A percentile compares a stretch with the other conserved stretches of the same genome.
Evolutionary conservation across 129 eudicot species (phyloP).

Genomic region (Centrapalus pauciflorus): DNA sequence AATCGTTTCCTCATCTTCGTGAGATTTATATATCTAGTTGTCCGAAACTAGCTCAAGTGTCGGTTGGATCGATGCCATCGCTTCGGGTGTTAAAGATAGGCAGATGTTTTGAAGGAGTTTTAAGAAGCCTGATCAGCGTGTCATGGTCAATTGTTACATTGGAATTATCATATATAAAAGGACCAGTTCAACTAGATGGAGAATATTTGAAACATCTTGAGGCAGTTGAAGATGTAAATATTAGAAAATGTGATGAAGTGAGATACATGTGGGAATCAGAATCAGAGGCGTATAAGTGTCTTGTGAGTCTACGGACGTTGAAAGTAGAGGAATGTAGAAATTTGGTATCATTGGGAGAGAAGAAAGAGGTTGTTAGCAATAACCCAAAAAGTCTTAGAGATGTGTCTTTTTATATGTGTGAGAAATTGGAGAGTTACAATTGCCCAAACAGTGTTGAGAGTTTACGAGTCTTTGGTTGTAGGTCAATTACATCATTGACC

Average conservation of each 20-base stretch:
- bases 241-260: neutral
- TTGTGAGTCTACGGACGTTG: neutral
- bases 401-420: neutral
- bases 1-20: conserved; percentile 1
- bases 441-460: neutral
- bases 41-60: neutral
- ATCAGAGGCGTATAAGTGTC: neutral
- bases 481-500: neutral
- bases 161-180: neutral
- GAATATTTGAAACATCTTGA: neutral
- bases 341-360: neutral
- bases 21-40: neutral
- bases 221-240: neutral
- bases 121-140: neutral
- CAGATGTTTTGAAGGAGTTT: neutral
- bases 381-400: neutral
- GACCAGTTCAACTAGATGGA: neutral
- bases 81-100: neutral
- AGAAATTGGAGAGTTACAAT: neutral
- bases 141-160: neutral
- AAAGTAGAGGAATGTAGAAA: neutral
- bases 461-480: neutral
- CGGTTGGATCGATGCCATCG: conserved; percentile 1
- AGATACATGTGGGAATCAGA: conserved; percentile 7
- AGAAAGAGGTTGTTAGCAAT: neutral